Conservation (phyloP, 2,329 filamentous ascomycete genomes). For the Chaetomium sp. region DNA sequence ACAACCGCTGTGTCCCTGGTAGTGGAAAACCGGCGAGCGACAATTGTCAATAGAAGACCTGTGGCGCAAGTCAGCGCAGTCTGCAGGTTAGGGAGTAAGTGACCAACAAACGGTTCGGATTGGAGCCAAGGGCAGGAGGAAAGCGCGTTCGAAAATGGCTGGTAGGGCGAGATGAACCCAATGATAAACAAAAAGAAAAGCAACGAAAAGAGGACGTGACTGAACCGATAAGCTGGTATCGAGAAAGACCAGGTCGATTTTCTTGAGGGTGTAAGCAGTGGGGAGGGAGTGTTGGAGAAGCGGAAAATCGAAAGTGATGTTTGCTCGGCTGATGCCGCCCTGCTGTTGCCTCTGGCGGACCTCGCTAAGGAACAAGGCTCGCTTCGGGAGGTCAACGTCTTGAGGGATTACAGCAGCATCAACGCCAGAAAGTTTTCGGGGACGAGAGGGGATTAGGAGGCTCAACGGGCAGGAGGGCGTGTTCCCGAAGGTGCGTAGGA, state of each 20-base stretch:
- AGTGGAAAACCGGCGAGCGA: slow-evolving; percentile 6
- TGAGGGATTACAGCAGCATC: slow-evolving; percentile 8
- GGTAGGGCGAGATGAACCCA: slow-evolving; percentile 17
- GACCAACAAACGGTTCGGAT: slow-evolving; percentile 3
- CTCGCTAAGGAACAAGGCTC: not conserved
- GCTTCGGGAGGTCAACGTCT: not conserved
- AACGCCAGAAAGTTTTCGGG: not conserved
- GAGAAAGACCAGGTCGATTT: too few species aligned
- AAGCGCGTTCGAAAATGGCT: slow-evolving; percentile 8
- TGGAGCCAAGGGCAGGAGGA: slow-evolving; percentile 7
- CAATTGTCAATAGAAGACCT: slow-evolving; percentile 15
- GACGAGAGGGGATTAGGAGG: too few species aligned
- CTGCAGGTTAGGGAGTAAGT: slow-evolving; percentile 8
- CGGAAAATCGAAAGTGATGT: slow-evolving; percentile 6
- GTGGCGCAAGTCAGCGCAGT: slow-evolving; percentile 18
- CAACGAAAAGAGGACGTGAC: too few species aligned
- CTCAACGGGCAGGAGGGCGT: too few species aligned
- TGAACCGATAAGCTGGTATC: too few species aligned
- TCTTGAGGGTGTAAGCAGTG: not conserved
- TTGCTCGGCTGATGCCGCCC: slow-evolving; percentile 13
- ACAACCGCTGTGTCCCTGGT: not conserved
- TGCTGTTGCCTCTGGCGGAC: slow-evolving; percentile 5
- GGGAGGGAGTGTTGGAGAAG: slow-evolving; percentile 1
- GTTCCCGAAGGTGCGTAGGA: too few species aligned
- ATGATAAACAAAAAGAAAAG: slow-evolving; percentile 1